Evolutionary conservation across 2,329 filamentous ascomycete species (phyloP).

Genomic region (Hymenotorrendiella dingleyae): DNA sequence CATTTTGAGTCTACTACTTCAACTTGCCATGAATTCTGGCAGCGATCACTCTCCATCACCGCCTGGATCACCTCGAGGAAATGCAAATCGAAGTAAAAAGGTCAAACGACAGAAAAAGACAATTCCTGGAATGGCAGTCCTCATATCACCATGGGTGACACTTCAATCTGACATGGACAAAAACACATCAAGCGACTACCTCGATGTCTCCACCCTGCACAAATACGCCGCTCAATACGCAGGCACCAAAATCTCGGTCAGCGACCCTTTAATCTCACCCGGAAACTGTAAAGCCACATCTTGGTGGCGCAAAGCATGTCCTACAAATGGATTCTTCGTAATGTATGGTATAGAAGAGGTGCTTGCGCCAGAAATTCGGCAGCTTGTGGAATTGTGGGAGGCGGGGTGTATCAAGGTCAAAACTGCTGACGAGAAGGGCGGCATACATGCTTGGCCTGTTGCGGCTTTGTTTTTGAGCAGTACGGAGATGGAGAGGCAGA

Average conservation of each 20-base stretch:
- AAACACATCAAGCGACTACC: slow-evolving; percentile 69
- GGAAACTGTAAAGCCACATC: slow-evolving; percentile 59
- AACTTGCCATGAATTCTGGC: slow-evolving; percentile 40
- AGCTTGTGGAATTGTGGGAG: slow-evolving; percentile 50
- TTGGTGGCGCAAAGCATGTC: slow-evolving; percentile 63
- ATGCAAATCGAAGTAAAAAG: too few relatives aligned
- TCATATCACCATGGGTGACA: slow-evolving; percentile 78
- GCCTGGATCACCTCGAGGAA: not conserved
- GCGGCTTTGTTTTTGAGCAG: slow-evolving; percentile 51
- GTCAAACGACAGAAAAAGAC: too few relatives aligned
- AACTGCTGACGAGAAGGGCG: slow-evolving; percentile 52
- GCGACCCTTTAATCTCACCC: slow-evolving; percentile 61
- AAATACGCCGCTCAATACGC: slow-evolving; percentile 67
- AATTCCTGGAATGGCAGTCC: slow-evolving; percentile 53
- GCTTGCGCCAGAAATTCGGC: slow-evolving; percentile 63
- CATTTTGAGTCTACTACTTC: slow-evolving; percentile 65
- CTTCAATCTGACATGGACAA: slow-evolving; percentile 62
- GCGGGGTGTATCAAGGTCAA: slow-evolving; percentile 43
- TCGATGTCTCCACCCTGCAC: slow-evolving; percentile 60
- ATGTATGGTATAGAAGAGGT: slow-evolving; percentile 74
- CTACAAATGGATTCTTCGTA: slow-evolving; percentile 61
- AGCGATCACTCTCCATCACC: slow-evolving; percentile 4
- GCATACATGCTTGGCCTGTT: slow-evolving; percentile 80
- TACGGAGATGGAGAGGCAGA: slow-evolving; percentile 42
- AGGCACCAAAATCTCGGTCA: slow-evolving; percentile 41